Percentiles rank a stretch among this genome's conserved stretches.
Conservation (phyloP, 352 stramenopile species). For the Globisporangium spiculum region DNA sequence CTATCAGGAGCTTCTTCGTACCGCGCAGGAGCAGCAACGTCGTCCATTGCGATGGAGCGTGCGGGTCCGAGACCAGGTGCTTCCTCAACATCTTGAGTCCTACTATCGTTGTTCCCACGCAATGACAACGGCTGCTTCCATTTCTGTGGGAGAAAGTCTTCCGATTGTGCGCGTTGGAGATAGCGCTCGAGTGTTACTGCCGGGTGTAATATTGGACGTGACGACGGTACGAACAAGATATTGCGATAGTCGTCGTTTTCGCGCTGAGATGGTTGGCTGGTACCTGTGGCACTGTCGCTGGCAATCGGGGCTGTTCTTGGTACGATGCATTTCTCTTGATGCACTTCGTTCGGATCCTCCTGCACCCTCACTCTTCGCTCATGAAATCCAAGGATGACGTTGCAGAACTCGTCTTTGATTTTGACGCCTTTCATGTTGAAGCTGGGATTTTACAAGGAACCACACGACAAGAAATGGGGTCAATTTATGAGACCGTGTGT, state of each 20-base stretch:
- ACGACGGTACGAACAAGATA: conserved; percentile 9
- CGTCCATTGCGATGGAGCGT: too few relatives aligned
- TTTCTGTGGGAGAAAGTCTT: not conserved
- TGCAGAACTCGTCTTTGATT: conserved; percentile 59
- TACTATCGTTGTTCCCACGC: not conserved
- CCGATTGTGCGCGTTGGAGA: conserved; percentile 2
- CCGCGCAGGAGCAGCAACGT: not conserved
- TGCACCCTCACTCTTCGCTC: conserved; percentile 20
- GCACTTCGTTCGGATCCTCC: not conserved
- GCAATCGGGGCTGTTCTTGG: not conserved
- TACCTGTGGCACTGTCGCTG: not conserved
- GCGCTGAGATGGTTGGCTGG: not conserved
- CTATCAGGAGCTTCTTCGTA: not conserved
- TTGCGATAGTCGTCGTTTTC: not conserved
- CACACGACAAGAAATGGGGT: not conserved
- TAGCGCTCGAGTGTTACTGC: conserved; percentile 10
- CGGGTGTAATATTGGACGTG: not conserved
- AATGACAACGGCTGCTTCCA: not conserved
- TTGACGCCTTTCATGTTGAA: conserved; percentile 7
- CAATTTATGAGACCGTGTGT: not conserved
- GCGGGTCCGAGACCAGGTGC: not conserved
- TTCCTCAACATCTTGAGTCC: too few relatives aligned
- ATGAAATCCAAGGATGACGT: conserved; percentile 55
- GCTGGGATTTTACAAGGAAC: not conserved
- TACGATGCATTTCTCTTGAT: conserved; percentile 3